phyloP scores from a whole-genome alignment of 2,329 filamentous ascomycete genomes.

The Penicillium expansum region DNA sequence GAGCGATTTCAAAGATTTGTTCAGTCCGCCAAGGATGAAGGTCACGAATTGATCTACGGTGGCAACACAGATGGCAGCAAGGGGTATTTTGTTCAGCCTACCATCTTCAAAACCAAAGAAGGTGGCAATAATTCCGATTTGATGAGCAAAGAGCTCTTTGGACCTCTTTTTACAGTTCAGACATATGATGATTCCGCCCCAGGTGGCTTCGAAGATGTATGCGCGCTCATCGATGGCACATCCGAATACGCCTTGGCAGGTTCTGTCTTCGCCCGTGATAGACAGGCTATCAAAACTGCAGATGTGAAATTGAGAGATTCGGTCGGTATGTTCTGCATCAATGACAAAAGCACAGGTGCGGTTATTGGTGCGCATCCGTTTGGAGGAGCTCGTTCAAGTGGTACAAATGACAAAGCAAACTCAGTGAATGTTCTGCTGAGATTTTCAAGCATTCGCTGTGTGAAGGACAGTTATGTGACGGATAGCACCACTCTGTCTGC shows the following conservation, averaged over 20 bases:
- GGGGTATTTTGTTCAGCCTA: neutral
- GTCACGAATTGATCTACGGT: neutral
- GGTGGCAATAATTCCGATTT: neutral
- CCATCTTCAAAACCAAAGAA: neutral
- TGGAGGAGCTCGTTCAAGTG: constrained; percentile 62
- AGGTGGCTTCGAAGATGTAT: constrained; percentile 52
- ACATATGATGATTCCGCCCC: neutral
- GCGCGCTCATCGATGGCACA: constrained; percentile 41
- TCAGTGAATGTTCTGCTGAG: constrained; percentile 58
- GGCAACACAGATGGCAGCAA: neutral
- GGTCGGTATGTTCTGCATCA: constrained; percentile 38
- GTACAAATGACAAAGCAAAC: constrained; percentile 69
- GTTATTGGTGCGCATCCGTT: constrained; percentile 70
- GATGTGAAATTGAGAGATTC: constrained; percentile 29
- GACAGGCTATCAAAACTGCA: constrained; percentile 27
- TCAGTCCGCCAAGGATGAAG: neutral
- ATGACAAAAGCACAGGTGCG: constrained; percentile 56
- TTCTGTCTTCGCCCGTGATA: constrained; percentile 36
- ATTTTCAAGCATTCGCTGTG: constrained; percentile 61
- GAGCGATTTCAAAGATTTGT: neutral
- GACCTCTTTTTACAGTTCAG: neutral
- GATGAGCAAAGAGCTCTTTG: neutral
- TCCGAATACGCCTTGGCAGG: constrained; percentile 33
- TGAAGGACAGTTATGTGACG: constrained; percentile 53
- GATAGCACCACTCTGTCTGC: neutral